Evolutionary conservation across 1,139 yeast genomes (phyloP), one percentile per base, ranked within the genome.

Genomic region (Yamadazyma pseudoaaseri): DNA sequence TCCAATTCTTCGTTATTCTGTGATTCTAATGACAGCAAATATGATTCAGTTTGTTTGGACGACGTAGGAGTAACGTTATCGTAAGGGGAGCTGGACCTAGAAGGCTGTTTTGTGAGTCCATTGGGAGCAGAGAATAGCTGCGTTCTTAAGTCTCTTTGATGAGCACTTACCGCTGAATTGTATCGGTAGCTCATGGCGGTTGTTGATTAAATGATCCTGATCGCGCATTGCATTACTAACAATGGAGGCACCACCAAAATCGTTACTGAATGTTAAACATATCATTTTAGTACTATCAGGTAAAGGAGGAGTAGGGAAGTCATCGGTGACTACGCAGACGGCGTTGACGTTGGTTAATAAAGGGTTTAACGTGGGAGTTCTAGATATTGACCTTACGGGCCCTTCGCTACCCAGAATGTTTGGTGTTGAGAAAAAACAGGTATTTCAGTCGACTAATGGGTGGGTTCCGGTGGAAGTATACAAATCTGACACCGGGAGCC

Each of bases 361-460:
- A 52, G 95, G 95, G 1, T 77, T 60, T 49, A 81, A 76, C 49
- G 96, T 92, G 10, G 99, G 98, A 2, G 95, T 92, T 0, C 62
- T 94, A 25, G 99, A 92, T 54, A 89, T 92, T 16, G 99, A 92
- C 62, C 65, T 94, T 33, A 94, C 98, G 0, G 99, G 99, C 0
- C 99, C 99, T 0, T 89, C 97, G 1, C 65, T 90, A 31, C 98
- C 99, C 2, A 70, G 98, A 33, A 89, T 94, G 95, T 87, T 94
- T 62, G 97, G 97, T 0, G 74, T 89, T 5, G 98, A 94, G 52
- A 63, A 65, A 12, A 70, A 71, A 31, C 89, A 87, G 48, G 87
- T 92, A 2, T 87, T 76, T 48, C 97, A 92, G 58, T 78, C 94
- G 0, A 62, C 79, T 0, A 73, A 77, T 2, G 96, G 97, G 0